Evolutionary conservation across 1,284 basidiomycete genomes (phyloP).

Genomic region (Cerrena zonata): DNA sequence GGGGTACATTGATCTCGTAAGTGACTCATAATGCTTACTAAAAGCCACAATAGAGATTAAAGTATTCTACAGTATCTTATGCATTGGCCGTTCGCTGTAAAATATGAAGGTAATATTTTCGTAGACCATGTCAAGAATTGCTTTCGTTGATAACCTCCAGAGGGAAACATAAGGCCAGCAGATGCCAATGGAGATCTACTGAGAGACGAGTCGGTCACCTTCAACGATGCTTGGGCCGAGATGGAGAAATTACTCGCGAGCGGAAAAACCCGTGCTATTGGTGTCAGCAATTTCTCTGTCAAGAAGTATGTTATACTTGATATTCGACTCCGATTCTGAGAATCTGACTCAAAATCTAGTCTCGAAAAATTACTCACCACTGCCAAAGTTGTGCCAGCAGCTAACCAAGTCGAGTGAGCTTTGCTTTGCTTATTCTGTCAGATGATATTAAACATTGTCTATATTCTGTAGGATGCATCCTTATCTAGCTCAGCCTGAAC

Average conservation of each 20-base stretch:
- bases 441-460: not conserved
- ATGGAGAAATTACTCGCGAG: slow-evolving; percentile 52
- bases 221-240: slow-evolving; percentile 49
- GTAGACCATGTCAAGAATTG: not conserved
- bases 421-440: not conserved
- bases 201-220: slow-evolving; percentile 35
- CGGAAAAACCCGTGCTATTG: slow-evolving; percentile 51
- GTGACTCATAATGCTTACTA: not conserved
- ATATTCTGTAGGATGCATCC: slow-evolving; percentile 38
- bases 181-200: slow-evolving; percentile 22
- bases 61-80: slow-evolving; percentile 25
- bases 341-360: slow-evolving; percentile 21
- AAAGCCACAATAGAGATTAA: not conserved
- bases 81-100: slow-evolving; percentile 29
- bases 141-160: slow-evolving; percentile 6
- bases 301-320: slow-evolving; percentile 34
- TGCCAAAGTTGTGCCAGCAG: slow-evolving; percentile 46
- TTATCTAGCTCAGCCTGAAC: slow-evolving; percentile 50
- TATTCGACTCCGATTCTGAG: slow-evolving; percentile 1
- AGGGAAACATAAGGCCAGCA: slow-evolving; percentile 17
- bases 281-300: slow-evolving; percentile 66
- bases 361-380: slow-evolving; percentile 38
- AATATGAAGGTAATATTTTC: slow-evolving; percentile 14
- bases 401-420: slow-evolving; percentile 57
- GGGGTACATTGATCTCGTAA: slow-evolving; percentile 30